A percentile compares a stretch with the other conserved stretches of the same genome.
Evolutionary conservation across 352 stramenopile genomes (phyloP).

Genomic region (Globisporangium spiculum): DNA sequence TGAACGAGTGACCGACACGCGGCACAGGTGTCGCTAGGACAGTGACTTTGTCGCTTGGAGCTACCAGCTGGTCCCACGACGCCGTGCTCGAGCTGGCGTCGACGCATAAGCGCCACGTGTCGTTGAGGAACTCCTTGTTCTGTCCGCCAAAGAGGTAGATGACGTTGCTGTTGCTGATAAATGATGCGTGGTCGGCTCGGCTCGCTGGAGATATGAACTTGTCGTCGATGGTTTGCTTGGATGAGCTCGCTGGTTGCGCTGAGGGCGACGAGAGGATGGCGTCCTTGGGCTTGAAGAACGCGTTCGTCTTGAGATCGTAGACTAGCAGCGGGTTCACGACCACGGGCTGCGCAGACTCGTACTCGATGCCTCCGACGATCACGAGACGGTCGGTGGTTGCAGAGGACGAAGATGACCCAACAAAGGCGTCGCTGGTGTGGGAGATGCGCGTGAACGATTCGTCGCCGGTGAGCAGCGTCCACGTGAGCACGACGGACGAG

Average conservation of each 20-base stretch:
- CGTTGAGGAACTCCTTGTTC: slow-evolving; percentile 54
- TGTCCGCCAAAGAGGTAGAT: slow-evolving; percentile 58
- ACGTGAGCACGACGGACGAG: slow-evolving; percentile 25
- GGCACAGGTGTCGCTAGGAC: slow-evolving; percentile 25
- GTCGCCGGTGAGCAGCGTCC: slow-evolving; percentile 28
- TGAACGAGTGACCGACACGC: slow-evolving; percentile 62
- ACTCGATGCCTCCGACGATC: slow-evolving; percentile 65
- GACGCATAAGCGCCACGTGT: slow-evolving; percentile 61
- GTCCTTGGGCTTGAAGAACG: slow-evolving; percentile 42
- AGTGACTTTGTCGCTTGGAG: slow-evolving; percentile 32
- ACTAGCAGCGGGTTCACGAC: slow-evolving; percentile 55
- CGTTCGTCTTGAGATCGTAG: slow-evolving; percentile 38
- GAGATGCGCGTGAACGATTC: slow-evolving; percentile 51
- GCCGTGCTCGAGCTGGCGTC: slow-evolving; percentile 32
- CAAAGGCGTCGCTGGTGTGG: slow-evolving; percentile 36
- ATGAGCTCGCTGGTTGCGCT: slow-evolving; percentile 4
- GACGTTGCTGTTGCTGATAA: slow-evolving; percentile 24
- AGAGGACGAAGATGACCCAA: not conserved
- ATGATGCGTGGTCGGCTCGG: slow-evolving; percentile 51
- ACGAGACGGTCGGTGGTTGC: slow-evolving; percentile 28
- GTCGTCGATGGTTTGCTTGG: slow-evolving; percentile 27
- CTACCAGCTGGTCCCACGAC: slow-evolving; percentile 54
- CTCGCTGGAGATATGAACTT: slow-evolving; percentile 62
- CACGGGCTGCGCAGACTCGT: slow-evolving; percentile 65
- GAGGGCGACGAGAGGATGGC: slow-evolving; percentile 45